These are phyloP conservation scores for Polytrichum commune DNA, from an alignment of 225 moss, liverwort and hornwort species.

Conservation along the genomic window DNA sequence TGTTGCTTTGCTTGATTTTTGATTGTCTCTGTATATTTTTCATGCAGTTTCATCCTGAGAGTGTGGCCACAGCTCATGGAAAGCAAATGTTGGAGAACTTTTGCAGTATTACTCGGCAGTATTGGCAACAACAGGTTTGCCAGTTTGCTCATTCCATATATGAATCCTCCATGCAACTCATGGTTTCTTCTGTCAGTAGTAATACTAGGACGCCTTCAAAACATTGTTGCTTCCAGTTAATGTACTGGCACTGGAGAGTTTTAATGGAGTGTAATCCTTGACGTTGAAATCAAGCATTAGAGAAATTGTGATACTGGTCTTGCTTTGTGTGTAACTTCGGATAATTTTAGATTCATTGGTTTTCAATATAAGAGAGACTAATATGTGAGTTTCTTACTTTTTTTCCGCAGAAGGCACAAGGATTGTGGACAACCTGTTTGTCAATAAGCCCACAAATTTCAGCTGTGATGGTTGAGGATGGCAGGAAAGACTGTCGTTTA, in stretches of 20 bases:
- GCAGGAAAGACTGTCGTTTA: slow-evolving; percentile 2
- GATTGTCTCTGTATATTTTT: slow-evolving; percentile 15
- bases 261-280: not conserved
- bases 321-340: too few relatives aligned
- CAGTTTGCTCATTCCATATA: slow-evolving; percentile 15
- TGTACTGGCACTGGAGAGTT: not conserved
- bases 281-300: too few relatives aligned
- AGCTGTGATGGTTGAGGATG: not conserved
- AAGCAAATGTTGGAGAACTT: slow-evolving; percentile 87
- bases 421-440: slow-evolving; percentile 12
- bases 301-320: too few relatives aligned
- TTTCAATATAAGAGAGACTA: not conserved
- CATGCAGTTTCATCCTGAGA: slow-evolving; percentile 95
- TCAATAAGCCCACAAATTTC: slow-evolving; percentile 5
- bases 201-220: too few relatives aligned
- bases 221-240: not conserved
- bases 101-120: slow-evolving; percentile 64
- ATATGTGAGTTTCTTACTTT: not conserved
- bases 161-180: too few relatives aligned
- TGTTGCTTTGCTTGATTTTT: not conserved
- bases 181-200: too few relatives aligned
- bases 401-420: slow-evolving; percentile 21
- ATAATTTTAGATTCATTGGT: too few relatives aligned
- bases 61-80: slow-evolving; percentile 88
- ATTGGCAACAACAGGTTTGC: slow-evolving; percentile 67